phyloP scores from a whole-genome alignment of 352 stramenopile genomes.

The Phytophthora pinifolia region DNA sequence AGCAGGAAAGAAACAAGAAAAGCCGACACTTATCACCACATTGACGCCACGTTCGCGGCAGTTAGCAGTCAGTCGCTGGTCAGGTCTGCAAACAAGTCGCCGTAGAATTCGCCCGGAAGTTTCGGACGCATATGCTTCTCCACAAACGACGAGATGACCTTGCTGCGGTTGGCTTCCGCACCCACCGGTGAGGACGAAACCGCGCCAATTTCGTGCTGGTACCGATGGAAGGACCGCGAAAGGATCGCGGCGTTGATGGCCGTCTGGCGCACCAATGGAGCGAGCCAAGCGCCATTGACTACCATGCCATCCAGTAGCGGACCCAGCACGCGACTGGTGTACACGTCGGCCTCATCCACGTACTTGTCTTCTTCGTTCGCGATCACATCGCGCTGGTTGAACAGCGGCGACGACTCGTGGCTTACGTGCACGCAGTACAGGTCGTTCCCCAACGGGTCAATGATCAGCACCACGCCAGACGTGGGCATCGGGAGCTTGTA shows the following conservation, averaged over 20 bases:
- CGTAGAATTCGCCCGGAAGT: slow-evolving; percentile 86
- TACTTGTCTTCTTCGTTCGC: slow-evolving; percentile 74
- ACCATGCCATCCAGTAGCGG: slow-evolving; percentile 85
- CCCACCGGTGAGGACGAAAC: slow-evolving; percentile 61
- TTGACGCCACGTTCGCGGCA: slow-evolving; percentile 15
- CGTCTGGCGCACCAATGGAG: slow-evolving; percentile 78
- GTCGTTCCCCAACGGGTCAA: slow-evolving; percentile 82
- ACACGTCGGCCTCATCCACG: slow-evolving; percentile 79
- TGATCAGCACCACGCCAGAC: slow-evolving; percentile 78
- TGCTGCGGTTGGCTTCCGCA: slow-evolving; percentile 71
- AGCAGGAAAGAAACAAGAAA: slow-evolving; percentile 13
- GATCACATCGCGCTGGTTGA: slow-evolving; percentile 73
- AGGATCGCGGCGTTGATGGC: slow-evolving; percentile 80
- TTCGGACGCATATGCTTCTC: slow-evolving; percentile 83
- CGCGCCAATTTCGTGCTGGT: slow-evolving; percentile 73
- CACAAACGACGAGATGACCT: slow-evolving; percentile 69
- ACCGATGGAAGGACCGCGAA: slow-evolving; percentile 68
- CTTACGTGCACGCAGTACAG: slow-evolving; percentile 84
- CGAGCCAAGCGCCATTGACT: slow-evolving; percentile 80
- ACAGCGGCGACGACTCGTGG: slow-evolving; percentile 77
- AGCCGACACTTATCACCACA: slow-evolving; percentile 21
- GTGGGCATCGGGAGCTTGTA: slow-evolving; percentile 79
- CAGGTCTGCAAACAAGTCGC: slow-evolving; percentile 71
- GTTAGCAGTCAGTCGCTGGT: slow-evolving; percentile 26
- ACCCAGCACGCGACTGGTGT: slow-evolving; percentile 77